Conservation (phyloP, 202 grass and related monocot species). For the Schoenoplectus triqueter region DNA sequence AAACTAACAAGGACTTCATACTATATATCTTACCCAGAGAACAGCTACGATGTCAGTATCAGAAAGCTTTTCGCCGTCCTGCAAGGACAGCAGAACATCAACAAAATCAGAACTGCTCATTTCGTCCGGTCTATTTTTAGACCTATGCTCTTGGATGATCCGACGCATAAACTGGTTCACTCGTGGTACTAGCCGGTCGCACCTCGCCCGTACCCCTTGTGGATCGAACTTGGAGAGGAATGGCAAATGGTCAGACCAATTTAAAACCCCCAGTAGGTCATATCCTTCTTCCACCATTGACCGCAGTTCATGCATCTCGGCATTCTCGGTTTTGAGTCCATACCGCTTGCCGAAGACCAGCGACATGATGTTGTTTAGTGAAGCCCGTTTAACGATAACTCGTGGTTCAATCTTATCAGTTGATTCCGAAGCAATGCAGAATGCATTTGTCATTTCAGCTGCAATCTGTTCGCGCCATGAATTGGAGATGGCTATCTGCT, state of each 20-base stretch:
- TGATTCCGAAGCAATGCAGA: neutral
- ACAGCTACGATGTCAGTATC: conserved; percentile 81
- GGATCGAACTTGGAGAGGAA: conserved; percentile 62
- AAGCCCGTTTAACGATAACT: conserved; percentile 51
- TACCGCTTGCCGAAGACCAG: conserved; percentile 75
- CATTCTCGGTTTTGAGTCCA: conserved; percentile 51
- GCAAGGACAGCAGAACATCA: conserved; percentile 69
- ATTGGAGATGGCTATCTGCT: conserved; percentile 64
- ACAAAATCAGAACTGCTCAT: conserved; percentile 49
- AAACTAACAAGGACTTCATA: neutral
- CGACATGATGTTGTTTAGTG: conserved; percentile 84
- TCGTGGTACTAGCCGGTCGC: conserved; percentile 55
- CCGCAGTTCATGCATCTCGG: conserved; percentile 59
- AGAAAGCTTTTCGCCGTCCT: conserved; percentile 57
- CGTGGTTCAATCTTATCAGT: conserved; percentile 44
- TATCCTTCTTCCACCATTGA: conserved; percentile 83
- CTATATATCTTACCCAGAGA: conserved; percentile 63
- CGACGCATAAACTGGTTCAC: conserved; percentile 66
- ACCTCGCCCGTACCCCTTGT: conserved; percentile 56
- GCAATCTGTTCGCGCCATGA: conserved; percentile 59
- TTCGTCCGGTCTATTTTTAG: neutral
- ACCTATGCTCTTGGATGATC: conserved; percentile 69
- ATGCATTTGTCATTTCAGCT: conserved; percentile 50
- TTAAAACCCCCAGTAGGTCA: conserved; percentile 70
- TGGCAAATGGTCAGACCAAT: conserved; percentile 94